These are phyloP conservation scores for Eimeria maxima DNA, from an alignment of 169 alveolate species.

Conservation along the genomic window DNA sequence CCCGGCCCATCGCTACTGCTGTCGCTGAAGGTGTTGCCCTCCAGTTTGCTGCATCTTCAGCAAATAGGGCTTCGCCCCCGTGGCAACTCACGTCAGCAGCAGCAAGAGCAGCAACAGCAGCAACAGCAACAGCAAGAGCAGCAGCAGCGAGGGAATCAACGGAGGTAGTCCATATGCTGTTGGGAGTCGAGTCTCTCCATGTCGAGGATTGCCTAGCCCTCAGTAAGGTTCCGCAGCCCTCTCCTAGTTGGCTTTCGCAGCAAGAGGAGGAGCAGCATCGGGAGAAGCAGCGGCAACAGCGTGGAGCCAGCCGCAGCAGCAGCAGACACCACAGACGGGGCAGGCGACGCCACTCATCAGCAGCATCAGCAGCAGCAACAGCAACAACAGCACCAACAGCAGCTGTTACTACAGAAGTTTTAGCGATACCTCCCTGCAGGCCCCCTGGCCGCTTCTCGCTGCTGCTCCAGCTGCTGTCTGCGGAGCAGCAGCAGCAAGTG, in stretches of 20 bases:
- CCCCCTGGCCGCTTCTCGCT: conserved; percentile 67
- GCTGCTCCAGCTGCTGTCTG: conserved; percentile 61
- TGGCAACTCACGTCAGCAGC: background rate
- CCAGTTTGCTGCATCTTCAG: conserved; percentile 39
- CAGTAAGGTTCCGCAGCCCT: background rate
- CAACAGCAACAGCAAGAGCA: conserved; percentile 25
- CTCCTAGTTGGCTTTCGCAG: conserved; percentile 13
- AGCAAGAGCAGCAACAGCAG: background rate
- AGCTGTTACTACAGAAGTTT: conserved; percentile 12
- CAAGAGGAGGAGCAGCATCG: conserved; percentile 64
- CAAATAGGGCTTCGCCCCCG: background rate
- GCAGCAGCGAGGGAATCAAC: background rate
- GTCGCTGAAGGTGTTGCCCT: conserved; percentile 6
- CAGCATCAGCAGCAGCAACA: conserved; percentile 37
- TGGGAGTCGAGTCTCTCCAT: conserved; percentile 12
- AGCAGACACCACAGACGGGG: background rate
- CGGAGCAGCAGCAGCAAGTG: conserved; percentile 6
- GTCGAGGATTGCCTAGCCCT: conserved; percentile 36
- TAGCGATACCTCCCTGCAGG: conserved; percentile 63
- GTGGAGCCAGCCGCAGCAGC: conserved; percentile 19
- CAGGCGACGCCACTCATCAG: background rate
- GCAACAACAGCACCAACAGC: conserved; percentile 56
- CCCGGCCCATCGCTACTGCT: conserved; percentile 43
- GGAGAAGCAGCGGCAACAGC: conserved; percentile 37
- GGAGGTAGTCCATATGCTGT: background rate